phyloP scores from a whole-genome alignment of 805 yeast species.

The Myxozyma sirexii region DNA sequence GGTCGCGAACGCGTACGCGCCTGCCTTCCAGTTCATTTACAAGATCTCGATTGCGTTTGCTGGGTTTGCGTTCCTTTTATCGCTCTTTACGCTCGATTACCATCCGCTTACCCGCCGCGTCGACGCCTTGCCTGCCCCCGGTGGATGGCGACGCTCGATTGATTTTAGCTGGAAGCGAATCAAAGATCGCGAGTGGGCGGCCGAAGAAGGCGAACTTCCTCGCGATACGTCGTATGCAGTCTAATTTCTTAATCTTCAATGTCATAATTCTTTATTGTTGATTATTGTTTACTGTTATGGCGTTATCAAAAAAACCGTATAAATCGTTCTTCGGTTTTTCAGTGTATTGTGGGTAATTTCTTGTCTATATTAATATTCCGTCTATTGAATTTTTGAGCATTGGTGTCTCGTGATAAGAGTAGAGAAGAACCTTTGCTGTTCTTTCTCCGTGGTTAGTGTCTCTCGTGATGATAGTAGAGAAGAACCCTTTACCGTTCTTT shows the following conservation, averaged over 20 bases:
- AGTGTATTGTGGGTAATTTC: no score
- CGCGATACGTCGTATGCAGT: not conserved
- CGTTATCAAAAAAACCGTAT: no score
- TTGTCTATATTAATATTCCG: no score
- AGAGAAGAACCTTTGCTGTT: no score
- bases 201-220: not conserved
- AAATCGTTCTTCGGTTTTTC: no score
- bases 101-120: not conserved
- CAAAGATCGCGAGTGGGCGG: not conserved
- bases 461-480: no score
- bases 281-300: not conserved
- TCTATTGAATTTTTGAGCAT: no score
- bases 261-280: not conserved
- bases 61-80: not conserved
- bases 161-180: slow-evolving; percentile 5
- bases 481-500: no score
- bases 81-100: not conserved
- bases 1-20: slow-evolving; percentile 1
- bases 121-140: not conserved
- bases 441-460: no score
- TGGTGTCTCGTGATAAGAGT: no score
- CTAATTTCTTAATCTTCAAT: not conserved
- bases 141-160: slow-evolving; percentile 4
- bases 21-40: slow-evolving; percentile 5
- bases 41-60: slow-evolving; percentile 5